Percentiles rank a stretch among this genome's conserved stretches.
Conservation (phyloP, 192 early-diverging fungal genomes). For the Dissophora globulifera region DNA sequence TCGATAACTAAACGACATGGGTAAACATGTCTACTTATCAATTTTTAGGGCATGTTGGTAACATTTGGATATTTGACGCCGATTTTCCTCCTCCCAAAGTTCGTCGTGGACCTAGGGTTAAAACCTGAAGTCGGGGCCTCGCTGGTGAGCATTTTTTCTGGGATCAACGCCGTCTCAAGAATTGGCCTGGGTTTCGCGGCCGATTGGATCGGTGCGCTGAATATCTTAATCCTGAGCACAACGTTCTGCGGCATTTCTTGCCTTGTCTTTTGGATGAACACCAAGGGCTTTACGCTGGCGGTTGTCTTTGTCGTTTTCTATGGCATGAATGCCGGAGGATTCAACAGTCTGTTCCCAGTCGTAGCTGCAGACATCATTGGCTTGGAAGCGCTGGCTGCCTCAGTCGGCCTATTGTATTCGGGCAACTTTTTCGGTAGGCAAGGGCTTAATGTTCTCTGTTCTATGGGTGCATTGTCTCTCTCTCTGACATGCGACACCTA, state of each 20-base stretch:
- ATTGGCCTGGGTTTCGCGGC: slow-evolving; percentile 53
- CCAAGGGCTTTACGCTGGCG: slow-evolving; percentile 35
- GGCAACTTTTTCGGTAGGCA: slow-evolving; percentile 53
- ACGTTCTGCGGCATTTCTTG: slow-evolving; percentile 54
- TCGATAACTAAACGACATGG: too few relatives aligned
- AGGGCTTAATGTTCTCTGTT: background rate
- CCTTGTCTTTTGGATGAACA: slow-evolving; percentile 55
- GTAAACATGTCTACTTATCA: too few relatives aligned
- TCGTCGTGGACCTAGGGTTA: slow-evolving; percentile 24
- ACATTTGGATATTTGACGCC: slow-evolving; percentile 46
- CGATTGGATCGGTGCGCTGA: slow-evolving; percentile 56
- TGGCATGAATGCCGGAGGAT: slow-evolving; percentile 60
- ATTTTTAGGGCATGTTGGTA: slow-evolving; percentile 12
- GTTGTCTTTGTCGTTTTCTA: slow-evolving; percentile 55
- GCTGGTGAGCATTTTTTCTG: slow-evolving; percentile 56
- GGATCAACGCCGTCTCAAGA: slow-evolving; percentile 58
- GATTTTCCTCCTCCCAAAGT: slow-evolving; percentile 46
- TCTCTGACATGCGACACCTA: background rate
- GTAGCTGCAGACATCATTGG: slow-evolving; percentile 53
- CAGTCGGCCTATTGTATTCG: slow-evolving; percentile 55
- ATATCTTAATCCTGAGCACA: slow-evolving; percentile 45
- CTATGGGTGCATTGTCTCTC: background rate
- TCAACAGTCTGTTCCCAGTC: slow-evolving; percentile 48
- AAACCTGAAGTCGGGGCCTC: slow-evolving; percentile 42
- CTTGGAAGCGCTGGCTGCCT: slow-evolving; percentile 45